Conservation (phyloP, 176 grass and related monocot species). For the Juncus inflexus region DNA sequence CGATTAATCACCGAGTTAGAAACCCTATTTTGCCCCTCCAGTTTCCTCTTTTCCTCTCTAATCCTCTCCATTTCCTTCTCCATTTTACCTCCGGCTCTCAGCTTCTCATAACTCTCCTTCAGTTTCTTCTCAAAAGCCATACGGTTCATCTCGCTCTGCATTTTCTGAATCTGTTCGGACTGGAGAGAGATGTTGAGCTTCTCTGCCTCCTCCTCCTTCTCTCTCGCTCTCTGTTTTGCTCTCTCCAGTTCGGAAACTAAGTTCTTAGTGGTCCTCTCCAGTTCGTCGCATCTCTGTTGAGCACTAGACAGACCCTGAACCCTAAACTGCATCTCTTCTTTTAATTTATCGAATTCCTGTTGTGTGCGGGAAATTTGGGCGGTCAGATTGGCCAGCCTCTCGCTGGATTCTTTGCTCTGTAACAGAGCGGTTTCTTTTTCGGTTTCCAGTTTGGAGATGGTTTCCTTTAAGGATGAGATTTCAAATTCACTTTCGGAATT, state of each 20-base stretch:
- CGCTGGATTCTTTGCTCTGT: constrained; percentile 56
- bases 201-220: constrained; percentile 65
- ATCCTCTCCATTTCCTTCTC: constrained; percentile 53
- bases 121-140: constrained; percentile 65
- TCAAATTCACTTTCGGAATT: constrained; percentile 47
- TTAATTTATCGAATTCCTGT: constrained; percentile 72
- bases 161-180: constrained; percentile 64
- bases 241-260: constrained; percentile 59
- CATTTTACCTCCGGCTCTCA: constrained; percentile 46
- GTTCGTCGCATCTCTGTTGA: constrained; percentile 45
- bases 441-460: constrained; percentile 45
- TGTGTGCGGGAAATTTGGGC: constrained; percentile 68
- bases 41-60: constrained; percentile 30
- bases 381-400: constrained; percentile 52
- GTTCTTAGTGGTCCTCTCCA: constrained; percentile 62
- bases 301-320: constrained; percentile 43
- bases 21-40: constrained; percentile 32
- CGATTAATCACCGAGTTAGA: constrained; percentile 23
- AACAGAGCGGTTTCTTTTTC: constrained; percentile 60
- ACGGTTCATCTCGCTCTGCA: constrained; percentile 68
- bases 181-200: constrained; percentile 66
- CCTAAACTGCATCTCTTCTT: constrained; percentile 62
- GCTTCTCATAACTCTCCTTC: constrained; percentile 56
- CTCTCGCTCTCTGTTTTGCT: constrained; percentile 49
- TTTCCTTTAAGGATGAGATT: constrained; percentile 49